Evolutionary conservation across 1,284 basidiomycete genomes (phyloP), one percentile per base, ranked within the genome.

Genomic region (Papiliotrema flavescens): DNA sequence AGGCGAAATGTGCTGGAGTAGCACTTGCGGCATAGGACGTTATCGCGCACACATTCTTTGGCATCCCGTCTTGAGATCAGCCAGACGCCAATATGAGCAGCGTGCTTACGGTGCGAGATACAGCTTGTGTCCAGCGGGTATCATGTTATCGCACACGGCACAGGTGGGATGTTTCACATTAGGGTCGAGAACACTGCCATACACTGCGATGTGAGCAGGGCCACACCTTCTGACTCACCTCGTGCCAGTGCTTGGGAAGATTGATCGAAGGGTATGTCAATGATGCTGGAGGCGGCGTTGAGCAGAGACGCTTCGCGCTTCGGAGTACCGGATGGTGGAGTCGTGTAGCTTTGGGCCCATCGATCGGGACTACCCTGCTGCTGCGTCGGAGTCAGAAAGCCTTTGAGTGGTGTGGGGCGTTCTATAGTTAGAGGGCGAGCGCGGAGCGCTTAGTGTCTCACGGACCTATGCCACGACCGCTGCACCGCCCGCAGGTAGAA

Each of bases 331-430:
- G 20, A 41, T 47, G 47, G 23, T 22, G 50, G 44, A 14, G 51
- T 45, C 3, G 47, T 54, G n/a, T 58, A 51, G 32, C 49, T 54
- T 26, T 46, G 47, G 13, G 55, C 58, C 58, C 58, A 60, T 23
- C 58, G 47, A 47, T 60, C 55, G 9, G 51, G 54, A 35, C 55
- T 54, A 3, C 55, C 54, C 15, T 19, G 35, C 5, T 42, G 47
- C 17, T 56, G 58, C 17, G 26, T 51, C 19, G 58, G 48, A 3
- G 51, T 51, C 9, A 60, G 34, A 13, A 51, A 11, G 15, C 24
- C 36, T 13, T 47, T 39, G n/a, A 56, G 17, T 6, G 49, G 39
- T 19, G 42, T 49, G 2, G 43, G 19, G 7, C 47, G 55, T 39
- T 56, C 58, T 55, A 23, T 19, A 24, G 34, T 23, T 9, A n/a